Conservation (phyloP, 208 protist genomes). For the Hexamita inflata region DNA sequence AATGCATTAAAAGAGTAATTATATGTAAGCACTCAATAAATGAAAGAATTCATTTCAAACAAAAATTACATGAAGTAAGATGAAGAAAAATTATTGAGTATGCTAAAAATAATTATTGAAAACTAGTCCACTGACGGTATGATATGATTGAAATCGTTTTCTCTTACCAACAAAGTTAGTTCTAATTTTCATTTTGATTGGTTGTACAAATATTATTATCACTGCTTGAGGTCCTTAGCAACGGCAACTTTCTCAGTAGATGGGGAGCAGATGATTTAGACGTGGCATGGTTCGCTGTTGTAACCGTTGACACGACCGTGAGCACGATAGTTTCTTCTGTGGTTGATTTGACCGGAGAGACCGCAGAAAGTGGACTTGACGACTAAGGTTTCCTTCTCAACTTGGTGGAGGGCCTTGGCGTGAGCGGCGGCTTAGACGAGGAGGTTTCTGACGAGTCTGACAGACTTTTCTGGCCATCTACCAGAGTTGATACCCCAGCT, state of each 20-base stretch:
- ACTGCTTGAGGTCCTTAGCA: not conserved
- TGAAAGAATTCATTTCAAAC: too few relatives aligned
- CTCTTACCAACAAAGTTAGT: too few relatives aligned
- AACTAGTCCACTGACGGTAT: too few relatives aligned
- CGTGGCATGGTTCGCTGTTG: conserved; percentile 5
- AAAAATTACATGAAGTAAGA: too few relatives aligned
- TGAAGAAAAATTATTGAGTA: too few relatives aligned
- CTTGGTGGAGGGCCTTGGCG: not conserved
- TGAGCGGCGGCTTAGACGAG: not conserved
- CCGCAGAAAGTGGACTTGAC: conserved; percentile 3
- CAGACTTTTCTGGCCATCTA: conserved; percentile 19
- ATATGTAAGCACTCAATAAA: too few relatives aligned
- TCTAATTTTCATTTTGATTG: too few relatives aligned
- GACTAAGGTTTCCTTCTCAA: not conserved
- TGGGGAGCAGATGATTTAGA: not conserved
- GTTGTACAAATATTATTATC: too few relatives aligned
- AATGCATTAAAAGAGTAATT: too few relatives aligned
- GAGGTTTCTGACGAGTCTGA: not conserved
- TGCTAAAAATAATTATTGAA: too few relatives aligned
- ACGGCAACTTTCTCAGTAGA: not conserved
- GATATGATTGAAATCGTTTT: too few relatives aligned
- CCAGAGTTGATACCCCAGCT: not conserved
- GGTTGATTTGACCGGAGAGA: not conserved
- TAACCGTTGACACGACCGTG: conserved; percentile 12
- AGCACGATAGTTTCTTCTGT: conserved; percentile 3